A percentile compares a stretch with the other conserved stretches of the same genome.
Evolutionary conservation across 371 early-diverging fungal species (phyloP).

Genomic region (Lichtheimia ornata): DNA sequence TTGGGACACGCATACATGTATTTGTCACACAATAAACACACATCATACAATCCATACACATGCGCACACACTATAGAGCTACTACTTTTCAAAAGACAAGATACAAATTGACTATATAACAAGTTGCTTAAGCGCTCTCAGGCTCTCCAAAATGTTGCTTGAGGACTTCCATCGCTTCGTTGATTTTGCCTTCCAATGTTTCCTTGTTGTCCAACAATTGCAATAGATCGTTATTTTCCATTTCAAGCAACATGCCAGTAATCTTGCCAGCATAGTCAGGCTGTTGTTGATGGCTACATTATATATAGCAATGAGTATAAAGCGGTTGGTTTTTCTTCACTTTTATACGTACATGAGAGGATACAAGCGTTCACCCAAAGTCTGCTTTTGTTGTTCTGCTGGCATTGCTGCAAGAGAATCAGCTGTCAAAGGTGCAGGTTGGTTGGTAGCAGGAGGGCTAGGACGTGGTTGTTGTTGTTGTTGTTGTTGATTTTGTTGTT

Average conservation of each 20-base stretch:
- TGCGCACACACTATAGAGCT: too few relatives aligned
- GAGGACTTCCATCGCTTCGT: conserved; percentile 91
- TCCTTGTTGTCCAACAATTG: conserved; percentile 81
- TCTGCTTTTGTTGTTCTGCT: conserved; percentile 90
- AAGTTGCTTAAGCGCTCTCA: neutral
- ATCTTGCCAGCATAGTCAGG: conserved; percentile 92
- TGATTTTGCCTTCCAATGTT: conserved; percentile 74
- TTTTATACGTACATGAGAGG: conserved; percentile 61
- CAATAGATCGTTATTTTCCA: conserved; percentile 94
- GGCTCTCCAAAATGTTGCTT: conserved; percentile 60
- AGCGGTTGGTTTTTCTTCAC: neutral
- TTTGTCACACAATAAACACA: too few relatives aligned
- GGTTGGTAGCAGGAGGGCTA: conserved; percentile 34
- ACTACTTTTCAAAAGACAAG: too few relatives aligned
- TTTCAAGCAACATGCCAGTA: conserved; percentile 98
- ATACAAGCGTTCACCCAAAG: conserved; percentile 94
- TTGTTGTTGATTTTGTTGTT: conserved; percentile 20
- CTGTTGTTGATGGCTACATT: conserved; percentile 45
- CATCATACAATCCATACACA: too few relatives aligned
- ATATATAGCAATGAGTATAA: neutral
- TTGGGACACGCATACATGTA: too few relatives aligned
- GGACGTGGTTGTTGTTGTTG: conserved; percentile 43
- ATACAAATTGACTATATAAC: too few relatives aligned
- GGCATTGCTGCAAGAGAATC: conserved; percentile 82
- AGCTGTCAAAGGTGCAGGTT: conserved; percentile 63